Conservation (phyloP, 441 rosid species). For the Kokia cookei region DNA sequence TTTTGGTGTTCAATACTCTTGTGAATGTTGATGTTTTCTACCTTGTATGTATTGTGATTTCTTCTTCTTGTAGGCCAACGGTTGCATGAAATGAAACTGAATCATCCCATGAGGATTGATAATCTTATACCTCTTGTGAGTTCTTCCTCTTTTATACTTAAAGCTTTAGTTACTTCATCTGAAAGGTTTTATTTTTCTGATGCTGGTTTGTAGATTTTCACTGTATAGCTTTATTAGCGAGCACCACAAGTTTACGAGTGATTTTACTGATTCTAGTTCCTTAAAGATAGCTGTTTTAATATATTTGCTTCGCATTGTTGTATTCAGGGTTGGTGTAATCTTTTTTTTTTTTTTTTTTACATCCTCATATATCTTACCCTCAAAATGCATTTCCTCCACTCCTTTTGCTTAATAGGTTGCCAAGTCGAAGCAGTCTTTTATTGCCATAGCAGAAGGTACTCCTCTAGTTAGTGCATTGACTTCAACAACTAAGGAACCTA, state of each 20-base stretch:
- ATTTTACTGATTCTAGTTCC: neutral
- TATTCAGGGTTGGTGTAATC: neutral
- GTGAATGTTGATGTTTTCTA: neutral
- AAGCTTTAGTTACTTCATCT: neutral
- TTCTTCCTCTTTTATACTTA: slow-evolving; percentile 10
- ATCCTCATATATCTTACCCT: neutral
- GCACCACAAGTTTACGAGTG: neutral
- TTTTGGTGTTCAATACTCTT: neutral
- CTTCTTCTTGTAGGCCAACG: slow-evolving; percentile 51
- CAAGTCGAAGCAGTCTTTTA: slow-evolving; percentile 56
- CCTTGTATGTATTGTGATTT: neutral
- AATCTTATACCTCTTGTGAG: slow-evolving; percentile 54
- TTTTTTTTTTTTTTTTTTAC: neutral
- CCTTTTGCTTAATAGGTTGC: slow-evolving; percentile 34
- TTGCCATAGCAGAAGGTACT: slow-evolving; percentile 76
- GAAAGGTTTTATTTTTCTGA: neutral
- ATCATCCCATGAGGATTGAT: slow-evolving; percentile 52
- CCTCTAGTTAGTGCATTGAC: slow-evolving; percentile 52
- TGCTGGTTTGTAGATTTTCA: neutral
- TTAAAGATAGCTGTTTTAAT: neutral
- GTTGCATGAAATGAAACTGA: slow-evolving; percentile 70
- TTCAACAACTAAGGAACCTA: slow-evolving; percentile 37
- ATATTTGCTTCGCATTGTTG: neutral
- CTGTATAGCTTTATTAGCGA: neutral
- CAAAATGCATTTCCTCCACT: neutral